phyloP scores from a whole-genome alignment of 2,329 filamentous ascomycete genomes.

The Aspergillus carbonarius region DNA sequence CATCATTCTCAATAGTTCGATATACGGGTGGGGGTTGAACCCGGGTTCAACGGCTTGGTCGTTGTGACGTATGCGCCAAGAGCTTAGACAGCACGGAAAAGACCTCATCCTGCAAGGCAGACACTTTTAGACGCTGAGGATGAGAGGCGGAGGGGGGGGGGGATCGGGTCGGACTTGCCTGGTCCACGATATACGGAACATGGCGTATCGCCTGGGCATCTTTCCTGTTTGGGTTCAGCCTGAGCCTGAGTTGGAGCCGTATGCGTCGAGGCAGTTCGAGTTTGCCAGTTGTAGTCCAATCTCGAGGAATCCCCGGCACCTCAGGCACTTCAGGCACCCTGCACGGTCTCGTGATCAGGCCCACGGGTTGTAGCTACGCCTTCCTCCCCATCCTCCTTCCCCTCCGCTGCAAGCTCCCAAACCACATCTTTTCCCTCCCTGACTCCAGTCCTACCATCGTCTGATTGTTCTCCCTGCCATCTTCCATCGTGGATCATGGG shows the following conservation, averaged over 20 bases:
- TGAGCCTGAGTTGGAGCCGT: background rate
- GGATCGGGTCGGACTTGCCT: background rate
- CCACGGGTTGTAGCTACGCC: background rate
- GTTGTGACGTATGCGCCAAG: background rate
- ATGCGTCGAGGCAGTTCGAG: too few relatives aligned
- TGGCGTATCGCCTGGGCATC: background rate
- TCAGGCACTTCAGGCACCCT: background rate
- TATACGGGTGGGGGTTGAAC: background rate
- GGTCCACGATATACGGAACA: background rate
- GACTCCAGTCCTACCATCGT: background rate
- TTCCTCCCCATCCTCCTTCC: background rate
- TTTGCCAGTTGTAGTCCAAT: background rate
- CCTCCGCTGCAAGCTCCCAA: too few relatives aligned
- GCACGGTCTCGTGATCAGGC: background rate
- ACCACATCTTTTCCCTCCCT: background rate
- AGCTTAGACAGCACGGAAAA: background rate
- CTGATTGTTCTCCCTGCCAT: background rate
- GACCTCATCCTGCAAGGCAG: slow-evolving; percentile 1
- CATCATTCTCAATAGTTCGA: background rate
- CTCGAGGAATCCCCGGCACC: too few relatives aligned
- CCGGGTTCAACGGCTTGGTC: background rate
- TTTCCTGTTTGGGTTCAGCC: background rate
- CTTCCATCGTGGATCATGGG: too few relatives aligned
- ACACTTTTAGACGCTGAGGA: background rate
- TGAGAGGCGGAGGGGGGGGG: background rate